These are phyloP conservation scores for Daedalea quercina DNA, from an alignment of 768 basidiomycete genomes.

Conservation along the genomic window DNA sequence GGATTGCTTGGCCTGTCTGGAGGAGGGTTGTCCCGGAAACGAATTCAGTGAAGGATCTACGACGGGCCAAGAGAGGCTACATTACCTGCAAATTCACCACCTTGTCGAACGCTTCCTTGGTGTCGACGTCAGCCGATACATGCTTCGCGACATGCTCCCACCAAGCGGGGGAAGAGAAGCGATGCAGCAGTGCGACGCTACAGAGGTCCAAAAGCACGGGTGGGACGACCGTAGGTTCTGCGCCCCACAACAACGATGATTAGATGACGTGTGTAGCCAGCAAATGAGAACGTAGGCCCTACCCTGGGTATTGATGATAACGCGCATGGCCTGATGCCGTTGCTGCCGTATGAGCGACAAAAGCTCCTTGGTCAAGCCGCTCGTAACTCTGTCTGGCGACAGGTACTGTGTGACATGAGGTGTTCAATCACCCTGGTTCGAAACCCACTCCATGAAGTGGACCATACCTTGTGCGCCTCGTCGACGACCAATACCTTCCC, in stretches of 20 bases:
- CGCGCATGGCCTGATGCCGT: constrained; percentile 64
- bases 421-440: not conserved
- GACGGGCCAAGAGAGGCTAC: not conserved
- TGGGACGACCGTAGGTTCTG: constrained; percentile 71
- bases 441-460: not conserved
- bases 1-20: constrained; percentile 67
- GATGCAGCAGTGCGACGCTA: constrained; percentile 56
- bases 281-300: not conserved
- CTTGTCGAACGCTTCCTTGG: constrained; percentile 55
- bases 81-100: constrained; percentile 58
- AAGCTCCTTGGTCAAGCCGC: constrained; percentile 53
- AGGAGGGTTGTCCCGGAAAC: not conserved
- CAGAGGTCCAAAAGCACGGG: constrained; percentile 63
- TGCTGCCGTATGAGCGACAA: constrained; percentile 60
- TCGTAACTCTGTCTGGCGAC: constrained; percentile 34
- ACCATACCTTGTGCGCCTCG: constrained; percentile 62
- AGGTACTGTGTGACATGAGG: constrained; percentile 46
- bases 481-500: constrained; percentile 70
- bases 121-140: constrained; percentile 56
- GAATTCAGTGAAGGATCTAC: not conserved
- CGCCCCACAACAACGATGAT: not conserved
- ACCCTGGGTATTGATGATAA: constrained; percentile 75
- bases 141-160: constrained; percentile 65
- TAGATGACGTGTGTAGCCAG: not conserved
- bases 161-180: constrained; percentile 74